Conservation (phyloP, 202 grass and related monocot species). For the Brachypodium distachyon region DNA sequence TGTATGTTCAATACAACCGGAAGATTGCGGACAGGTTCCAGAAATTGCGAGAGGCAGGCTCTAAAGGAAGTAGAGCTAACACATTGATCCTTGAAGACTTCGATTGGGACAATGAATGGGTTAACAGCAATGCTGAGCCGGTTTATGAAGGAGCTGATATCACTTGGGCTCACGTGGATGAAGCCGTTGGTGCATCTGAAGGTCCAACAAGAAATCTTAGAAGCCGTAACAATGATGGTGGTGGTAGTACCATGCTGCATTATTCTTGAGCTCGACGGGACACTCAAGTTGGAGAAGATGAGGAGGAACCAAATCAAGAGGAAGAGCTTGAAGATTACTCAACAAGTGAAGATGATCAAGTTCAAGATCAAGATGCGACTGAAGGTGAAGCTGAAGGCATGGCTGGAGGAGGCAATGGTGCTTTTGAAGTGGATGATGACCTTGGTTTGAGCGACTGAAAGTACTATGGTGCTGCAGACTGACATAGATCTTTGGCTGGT, state of each 20-base stretch:
- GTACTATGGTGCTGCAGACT: too few relatives aligned
- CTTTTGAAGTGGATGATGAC: background rate
- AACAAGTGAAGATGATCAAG: background rate
- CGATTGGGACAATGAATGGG: background rate
- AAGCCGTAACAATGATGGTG: background rate
- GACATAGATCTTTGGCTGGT: too few relatives aligned
- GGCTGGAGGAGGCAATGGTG: background rate
- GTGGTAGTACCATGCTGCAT: background rate
- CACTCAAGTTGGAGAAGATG: background rate
- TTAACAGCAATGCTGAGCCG: background rate
- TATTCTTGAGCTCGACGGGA: background rate
- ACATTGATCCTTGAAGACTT: background rate
- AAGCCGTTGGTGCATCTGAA: background rate
- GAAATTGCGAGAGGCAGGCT: background rate
- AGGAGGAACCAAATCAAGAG: background rate
- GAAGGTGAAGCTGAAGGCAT: background rate
- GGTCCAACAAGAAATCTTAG: background rate
- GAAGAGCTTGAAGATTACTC: background rate
- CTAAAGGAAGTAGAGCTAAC: background rate
- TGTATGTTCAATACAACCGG: background rate
- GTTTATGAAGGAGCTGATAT: background rate
- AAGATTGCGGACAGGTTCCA: background rate
- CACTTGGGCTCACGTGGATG: background rate
- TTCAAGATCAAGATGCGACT: background rate
- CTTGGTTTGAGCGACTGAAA: too few relatives aligned